Evolutionary conservation across 129 eudicot species (phyloP).

Genomic region (Artemisia tridentata): DNA sequence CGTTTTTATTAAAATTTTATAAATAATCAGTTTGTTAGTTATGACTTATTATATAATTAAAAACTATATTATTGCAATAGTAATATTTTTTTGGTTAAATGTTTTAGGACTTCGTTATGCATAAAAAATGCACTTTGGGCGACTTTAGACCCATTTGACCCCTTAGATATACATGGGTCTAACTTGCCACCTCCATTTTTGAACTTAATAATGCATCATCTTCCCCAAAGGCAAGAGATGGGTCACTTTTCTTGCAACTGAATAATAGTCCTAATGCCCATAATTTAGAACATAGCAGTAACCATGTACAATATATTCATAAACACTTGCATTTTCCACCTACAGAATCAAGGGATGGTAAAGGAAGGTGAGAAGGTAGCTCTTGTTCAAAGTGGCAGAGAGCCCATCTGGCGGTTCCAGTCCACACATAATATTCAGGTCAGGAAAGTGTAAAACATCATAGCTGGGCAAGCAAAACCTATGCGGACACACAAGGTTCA

Average conservation of each 20-base stretch:
- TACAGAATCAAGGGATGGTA: slow-evolving; percentile 92
- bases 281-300: neutral
- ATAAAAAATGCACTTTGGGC: neutral
- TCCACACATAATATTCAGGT: slow-evolving; percentile 96
- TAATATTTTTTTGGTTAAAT: neutral
- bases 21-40: neutral
- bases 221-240: neutral
- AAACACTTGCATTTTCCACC: neutral
- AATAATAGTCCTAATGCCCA: neutral
- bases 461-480: slow-evolving; percentile 2
- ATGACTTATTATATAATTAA: neutral
- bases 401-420: slow-evolving; percentile 96
- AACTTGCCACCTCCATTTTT: neutral
- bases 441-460: slow-evolving; percentile 62
- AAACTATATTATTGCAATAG: too few relatives aligned
- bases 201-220: neutral
- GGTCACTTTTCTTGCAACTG: slow-evolving; percentile 4
- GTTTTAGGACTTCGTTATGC: neutral
- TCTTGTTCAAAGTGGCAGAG: slow-evolving; percentile 90
- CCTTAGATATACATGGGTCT: neutral
- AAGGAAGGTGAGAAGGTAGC: slow-evolving; percentile 93
- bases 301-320: neutral
- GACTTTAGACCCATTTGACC: neutral
- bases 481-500: neutral
- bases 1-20: neutral